Evolutionary conservation across 106 monocot species (phyloP), one percentile per base, ranked within the genome.

Genomic region (Dendrobium huoshanense): DNA sequence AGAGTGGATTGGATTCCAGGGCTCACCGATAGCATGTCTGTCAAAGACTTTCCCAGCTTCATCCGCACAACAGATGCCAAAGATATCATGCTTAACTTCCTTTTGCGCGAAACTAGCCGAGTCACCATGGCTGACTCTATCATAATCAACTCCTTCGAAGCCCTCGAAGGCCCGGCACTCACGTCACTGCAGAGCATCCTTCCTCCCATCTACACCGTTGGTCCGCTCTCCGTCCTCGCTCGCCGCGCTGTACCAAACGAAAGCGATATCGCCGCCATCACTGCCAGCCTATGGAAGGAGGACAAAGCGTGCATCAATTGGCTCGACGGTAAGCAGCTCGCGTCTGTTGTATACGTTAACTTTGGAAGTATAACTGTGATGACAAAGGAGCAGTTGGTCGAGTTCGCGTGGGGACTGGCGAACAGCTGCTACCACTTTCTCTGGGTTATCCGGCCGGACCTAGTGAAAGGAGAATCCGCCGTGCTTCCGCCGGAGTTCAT

Each of bases 11-110:
- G 47, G 75, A 47, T 81, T 42, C 59, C 74, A 0, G 81, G 81
- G 24, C 51, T 81, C 56, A 61, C 15, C 9, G 25, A 47, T 17
- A 59, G 75, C 19, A 56, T 81, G 25, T 80, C 86, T 20, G 80
- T 91, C 24, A 83, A 80, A 55, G 94, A 94, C 80, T 41, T 91
- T 8, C 84, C 88, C 0, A 86, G 87, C 73, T 94, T 94, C 84
- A 80, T 91, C 77, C 73, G 94, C 45, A 89, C 91, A 2, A 85
- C 86, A 6, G 82, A 89, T 67, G 41, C 31, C 20, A 55, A 89
- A 67, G 89, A 91, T 74, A 31, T 84, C 58, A 74, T 87, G 79
- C 79, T 91, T 45, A 82, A 80, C 45, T 79, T 79, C 44, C 5
- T 73, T 4, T 1, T 81, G 0, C 75, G 75, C 0, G 81, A 81